Base-by-base conservation (phyloP, 2,329 filamentous ascomycete species). In the Talaromyces sp. region DNA sequence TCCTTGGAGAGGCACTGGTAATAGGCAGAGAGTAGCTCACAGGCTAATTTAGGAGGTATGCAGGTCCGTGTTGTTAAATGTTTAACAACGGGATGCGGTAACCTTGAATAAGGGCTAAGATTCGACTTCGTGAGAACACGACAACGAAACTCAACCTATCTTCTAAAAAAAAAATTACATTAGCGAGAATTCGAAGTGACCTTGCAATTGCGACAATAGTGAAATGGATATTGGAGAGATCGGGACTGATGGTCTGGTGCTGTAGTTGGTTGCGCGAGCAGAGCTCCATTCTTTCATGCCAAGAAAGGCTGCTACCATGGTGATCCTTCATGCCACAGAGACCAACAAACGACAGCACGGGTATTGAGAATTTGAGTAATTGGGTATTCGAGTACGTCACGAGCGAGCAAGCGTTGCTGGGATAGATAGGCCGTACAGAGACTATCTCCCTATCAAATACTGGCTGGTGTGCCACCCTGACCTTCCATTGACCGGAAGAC, bases 41-140 rank as follows among this genome's bases (percentile, higher is more conserved):
- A 68, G 74, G 77, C 75, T 74, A 68, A 70, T 71, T 70, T 67
- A 66, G 19, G 65, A 69, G 68, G 69, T 68, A 65, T 67, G 71
- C 69, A 69, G 71, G 66, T 66, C 37, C 62, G 48, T 68, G 69
- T 67, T 64, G 67, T 68, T 68, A 50, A 68, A 72, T 67, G 69
- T 68, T 70, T 68, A 54, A 64, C 65, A 54, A 64, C 65, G 35
- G 50, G 59, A 33, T 60, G 62, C 56, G 37, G 54, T 60, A 64
- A 60, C 54, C 62, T 39, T 59, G 57, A 60, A 50, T 48, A 60
- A 59, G 33, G 62, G 62, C 31, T 39, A 45, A 56, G 41, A 41
- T 35, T 48, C 52, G n/a, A 27, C 48, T 39, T 52, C 50, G 56
- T 59, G 56, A 31, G 56, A 59, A 59, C 56, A 59, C 39, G 50